phyloP scores from a whole-genome alignment of 257 asterid species.

The Nicotiana attenuata region DNA sequence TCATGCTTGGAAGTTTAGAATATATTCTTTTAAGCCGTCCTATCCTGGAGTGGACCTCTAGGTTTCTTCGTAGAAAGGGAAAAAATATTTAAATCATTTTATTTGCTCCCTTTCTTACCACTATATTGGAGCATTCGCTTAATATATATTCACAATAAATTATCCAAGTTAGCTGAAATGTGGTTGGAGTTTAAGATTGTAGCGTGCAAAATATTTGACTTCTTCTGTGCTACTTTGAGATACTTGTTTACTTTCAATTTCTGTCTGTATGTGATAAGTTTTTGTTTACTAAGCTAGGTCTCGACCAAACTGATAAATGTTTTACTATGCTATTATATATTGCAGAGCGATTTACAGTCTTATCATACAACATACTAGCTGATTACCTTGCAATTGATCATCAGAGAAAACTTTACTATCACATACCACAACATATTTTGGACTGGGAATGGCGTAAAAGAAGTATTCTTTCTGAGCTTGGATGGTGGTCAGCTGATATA shows the following conservation, averaged over 20 bases:
- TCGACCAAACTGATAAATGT: neutral
- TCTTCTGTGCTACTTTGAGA: neutral
- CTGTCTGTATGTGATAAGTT: neutral
- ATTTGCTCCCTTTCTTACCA: neutral
- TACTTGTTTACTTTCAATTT: neutral
- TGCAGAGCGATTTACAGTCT: conserved; percentile 78
- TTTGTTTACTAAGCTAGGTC: neutral
- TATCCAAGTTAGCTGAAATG: neutral
- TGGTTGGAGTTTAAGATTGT: conserved; percentile 3
- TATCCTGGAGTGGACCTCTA: neutral
- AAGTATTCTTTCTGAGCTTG: conserved; percentile 79
- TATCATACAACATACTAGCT: conserved; percentile 89
- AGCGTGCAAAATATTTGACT: neutral
- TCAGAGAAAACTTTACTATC: conserved; percentile 64
- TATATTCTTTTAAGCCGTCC: neutral
- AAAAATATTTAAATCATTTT: neutral
- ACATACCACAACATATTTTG: conserved; percentile 67
- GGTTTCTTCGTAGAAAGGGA: neutral
- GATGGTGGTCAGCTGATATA: conserved; percentile 97
- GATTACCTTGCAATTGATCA: conserved; percentile 78
- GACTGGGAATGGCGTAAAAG: conserved; percentile 92
- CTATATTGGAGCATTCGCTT: neutral
- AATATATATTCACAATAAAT: neutral
- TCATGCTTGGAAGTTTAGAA: neutral
- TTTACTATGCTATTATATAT: neutral